Conservation (phyloP, 2,329 filamentous ascomycete species). For the Xylaria polymorpha region DNA sequence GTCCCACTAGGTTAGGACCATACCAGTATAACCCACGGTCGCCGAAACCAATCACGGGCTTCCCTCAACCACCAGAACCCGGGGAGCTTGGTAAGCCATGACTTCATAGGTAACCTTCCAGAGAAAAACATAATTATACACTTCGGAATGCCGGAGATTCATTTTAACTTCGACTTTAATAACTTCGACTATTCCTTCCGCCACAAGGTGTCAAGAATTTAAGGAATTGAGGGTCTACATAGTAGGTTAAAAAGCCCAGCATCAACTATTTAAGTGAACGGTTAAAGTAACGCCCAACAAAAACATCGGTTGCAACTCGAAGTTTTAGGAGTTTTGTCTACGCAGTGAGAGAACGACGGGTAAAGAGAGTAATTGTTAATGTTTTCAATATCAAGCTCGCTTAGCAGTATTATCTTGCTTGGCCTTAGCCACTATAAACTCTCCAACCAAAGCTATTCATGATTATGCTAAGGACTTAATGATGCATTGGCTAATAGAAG, state of each 20-base stretch:
- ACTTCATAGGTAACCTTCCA: not conserved
- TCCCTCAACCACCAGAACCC: not conserved
- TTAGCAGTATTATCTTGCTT: not conserved
- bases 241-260: not conserved
- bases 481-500: not conserved
- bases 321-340: too few relatives aligned
- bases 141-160: not conserved
- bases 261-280: not conserved
- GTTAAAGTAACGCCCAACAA: too few relatives aligned
- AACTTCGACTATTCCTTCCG: not conserved
- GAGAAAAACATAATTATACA: not conserved
- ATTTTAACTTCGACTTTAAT: not conserved
- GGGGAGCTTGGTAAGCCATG: not conserved
- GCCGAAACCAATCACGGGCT: slow-evolving; percentile 7
- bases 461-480: not conserved
- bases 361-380: not conserved
- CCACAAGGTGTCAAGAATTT: not conserved
- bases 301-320: too few relatives aligned
- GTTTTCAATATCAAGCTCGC: not conserved
- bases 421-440: not conserved
- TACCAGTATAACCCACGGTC: not conserved
- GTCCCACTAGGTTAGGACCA: not conserved
- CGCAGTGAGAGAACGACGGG: not conserved
- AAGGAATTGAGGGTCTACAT: not conserved
- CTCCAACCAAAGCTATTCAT: not conserved